Base-by-base conservation (phyloP, 495 filamentous ascomycete species). In the Annulohypoxylon stygium region DNA sequence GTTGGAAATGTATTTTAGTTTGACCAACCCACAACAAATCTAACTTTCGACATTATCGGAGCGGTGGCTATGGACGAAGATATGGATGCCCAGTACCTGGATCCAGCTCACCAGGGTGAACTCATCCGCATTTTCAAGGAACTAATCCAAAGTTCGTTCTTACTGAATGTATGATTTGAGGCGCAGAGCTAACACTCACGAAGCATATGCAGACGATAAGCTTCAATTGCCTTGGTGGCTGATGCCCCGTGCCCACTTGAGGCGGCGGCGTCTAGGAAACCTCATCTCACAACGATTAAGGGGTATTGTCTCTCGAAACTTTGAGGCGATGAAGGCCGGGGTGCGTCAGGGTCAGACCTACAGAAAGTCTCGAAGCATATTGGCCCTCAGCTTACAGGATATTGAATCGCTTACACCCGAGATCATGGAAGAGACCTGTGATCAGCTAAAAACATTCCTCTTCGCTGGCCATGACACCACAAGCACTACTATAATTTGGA, bases 151-250 rank as follows among this genome's bases (percentile, higher is more conserved):
- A 43, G 39, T 43, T 1, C 0, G 39, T 43, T 14, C 11, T 12
- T n/a, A n/a, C 4, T n/a, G 4, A 4, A 43, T 14, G 14, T 43
- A n/a, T 2, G 11, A 1, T 1, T 43, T 43, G 12, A n/a, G 2
- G 39, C 12, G 39, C 12, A n/a, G 2, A 43, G 12, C 39, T 43
- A 43, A 43, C 39, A 43, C 12, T 11, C 12, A n/a, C 14, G 11
- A 43, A 43, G 39, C 39, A 43, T 43, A 43, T n/a, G 39, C 39
- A 43, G 39, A 43, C 12, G 39, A 43, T 43, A 43, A 43, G 12
- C 39, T 43, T 43, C 39, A 43, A n/a, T 43, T 43, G 12, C 12
- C 39, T 43, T 43, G 39, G 39, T 43, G 39, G 39, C 2, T 43
- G 12, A 43, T 43, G 39, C 39, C 39, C 4, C 10, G 39, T 1